Evolutionary conservation across 164 flowering plant species (phyloP), one percentile per base, ranked within the genome.

Genomic region (Stephania cephalantha): DNA sequence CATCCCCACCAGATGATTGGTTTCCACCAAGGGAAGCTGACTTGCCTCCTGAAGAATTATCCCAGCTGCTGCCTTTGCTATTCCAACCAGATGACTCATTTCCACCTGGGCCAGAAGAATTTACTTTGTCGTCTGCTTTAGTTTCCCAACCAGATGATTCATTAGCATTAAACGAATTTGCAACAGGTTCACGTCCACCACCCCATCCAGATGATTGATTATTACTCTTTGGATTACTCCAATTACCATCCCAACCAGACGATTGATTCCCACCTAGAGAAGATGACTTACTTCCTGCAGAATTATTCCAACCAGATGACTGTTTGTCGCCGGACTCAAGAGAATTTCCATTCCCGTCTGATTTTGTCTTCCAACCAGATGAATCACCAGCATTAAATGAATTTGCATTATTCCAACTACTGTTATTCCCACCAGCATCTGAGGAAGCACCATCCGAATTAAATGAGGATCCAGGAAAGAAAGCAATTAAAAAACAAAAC

Each of bases 281-380:
- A 35, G 42, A 35, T 35, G 42, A 1, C 2, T 35, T 35, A 74
- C 69, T 29, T 15, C 74, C 80, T 61, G 77, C 65, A 13, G 85
- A 77, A 66, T 69, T 78, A 61, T 79, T 83, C 84, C 87, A 79
- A 35, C 42, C 42, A 35, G 42, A 35, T 35, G 42, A 35, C 42
- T 35, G 42, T 35, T 35, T 35, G 42, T 35, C 4, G 42, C 42
- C 42, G 4, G 42, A 4, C 42, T 35, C 42, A 1, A 35, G 42
- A 0, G 42, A 35, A 18, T 79, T 29, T 31, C 12, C 68, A 65
- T 65, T 65, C 31, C 11, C 68, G 22, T 17, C 15, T 70, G 22
- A 9, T 20, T 8, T 29, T 44, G 6, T 17, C 45, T 46, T 46
- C 72, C 72, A 70, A 2, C 66, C 66, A 63, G 42, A 35, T 35